Base-by-base conservation (phyloP, 768 basidiomycete genomes). In the Astraeus odoratus region DNA sequence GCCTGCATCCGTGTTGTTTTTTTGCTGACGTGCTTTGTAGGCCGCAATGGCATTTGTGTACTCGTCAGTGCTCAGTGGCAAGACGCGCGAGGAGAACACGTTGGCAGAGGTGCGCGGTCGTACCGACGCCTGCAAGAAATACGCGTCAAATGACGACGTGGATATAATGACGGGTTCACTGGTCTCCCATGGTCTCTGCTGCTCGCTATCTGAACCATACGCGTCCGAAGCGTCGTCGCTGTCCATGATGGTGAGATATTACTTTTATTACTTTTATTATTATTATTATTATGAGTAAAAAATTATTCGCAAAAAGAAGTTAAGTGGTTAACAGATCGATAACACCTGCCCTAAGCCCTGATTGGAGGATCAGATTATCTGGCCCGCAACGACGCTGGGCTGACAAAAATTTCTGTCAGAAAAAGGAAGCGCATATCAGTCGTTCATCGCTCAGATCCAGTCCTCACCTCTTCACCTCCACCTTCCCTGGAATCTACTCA, bases 101-200 rank as follows among this genome's bases (percentile, higher is more conserved):
- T 85, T 83, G 48, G 80, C 68, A 25, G 89, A 90, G 24, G 91
- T 94, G 50, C 78, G 77, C 1, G 80, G 66, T 13, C 83, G 75
- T 19, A 79, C 70, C 8, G 80, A 69, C 23, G 75, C 68, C 31
- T 80, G 74, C 5, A 70, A 72, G 60, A 98, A 88, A 68, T 95
- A 98, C 18, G 83, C 80, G 67, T 98, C 93, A 44, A 93, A 91
- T 6, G 81, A 69, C 5, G 87, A 80, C 20, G 77, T 43, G 44
- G 5, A 39, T 16, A 18, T 42, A 27, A 22, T 23, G 39, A 39
- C 52, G 42, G 44, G 40, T 36, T 42, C 50, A 45, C 52, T 7
- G 36, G 23, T 45, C 36, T 53, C 44, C 53, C 44, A 43, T 25
- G 44, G 26, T 19, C 43, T 48, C 8, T 44, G 47, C 30, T 51